Base-by-base conservation (phyloP, 805 yeast genomes). In the Yarrowia porcina region DNA sequence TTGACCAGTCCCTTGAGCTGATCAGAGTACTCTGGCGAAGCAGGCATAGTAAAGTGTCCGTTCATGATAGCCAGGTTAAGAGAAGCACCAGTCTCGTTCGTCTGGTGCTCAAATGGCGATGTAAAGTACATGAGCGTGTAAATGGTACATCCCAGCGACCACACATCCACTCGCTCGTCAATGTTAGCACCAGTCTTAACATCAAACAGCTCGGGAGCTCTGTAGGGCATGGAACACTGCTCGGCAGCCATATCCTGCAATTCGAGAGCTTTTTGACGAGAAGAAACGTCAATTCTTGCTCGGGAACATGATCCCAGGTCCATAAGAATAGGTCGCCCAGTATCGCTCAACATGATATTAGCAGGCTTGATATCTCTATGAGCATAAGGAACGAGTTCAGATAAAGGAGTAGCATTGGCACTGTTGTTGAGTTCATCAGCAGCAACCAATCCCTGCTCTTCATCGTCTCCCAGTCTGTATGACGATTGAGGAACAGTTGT, bases 321-420 rank as follows among this genome's bases (percentile, higher is more conserved):
- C 68, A 89, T 86, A 44, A 93, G 76, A 8, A 92, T 90, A 0
- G 96, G 96, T 13, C 81, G 72, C 2, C 90, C 90, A 65, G 85
- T 88, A 45, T 84, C 81, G 0, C 89, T 80, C 5, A 91, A 75
- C 92, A 92, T 87, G 17, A 91, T 83, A 70, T 90, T 92, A 1
- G 94, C 96, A 0, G 97, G 97, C 71, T 90, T 92, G 63, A 92
- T 76, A 72, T 92, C 97, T 63, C 91, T 76, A 72, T 92, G 97
- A 0, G 96, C 93, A 72, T 82, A 90, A 3, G 93, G 88, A 3
- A 81, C 77, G 3, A 82, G 75, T 62, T 84, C 87, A 27, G 79
- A 77, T 57, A 86, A 68, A 64, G 84, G 87, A 0, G 87, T 82
- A 2, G 71, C 75, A 11, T 73, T 77, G 36, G 72, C 78, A 13